Evolutionary conservation across 2,329 filamentous ascomycete genomes (phyloP).

Genomic region (Metarhizium rileyi): DNA sequence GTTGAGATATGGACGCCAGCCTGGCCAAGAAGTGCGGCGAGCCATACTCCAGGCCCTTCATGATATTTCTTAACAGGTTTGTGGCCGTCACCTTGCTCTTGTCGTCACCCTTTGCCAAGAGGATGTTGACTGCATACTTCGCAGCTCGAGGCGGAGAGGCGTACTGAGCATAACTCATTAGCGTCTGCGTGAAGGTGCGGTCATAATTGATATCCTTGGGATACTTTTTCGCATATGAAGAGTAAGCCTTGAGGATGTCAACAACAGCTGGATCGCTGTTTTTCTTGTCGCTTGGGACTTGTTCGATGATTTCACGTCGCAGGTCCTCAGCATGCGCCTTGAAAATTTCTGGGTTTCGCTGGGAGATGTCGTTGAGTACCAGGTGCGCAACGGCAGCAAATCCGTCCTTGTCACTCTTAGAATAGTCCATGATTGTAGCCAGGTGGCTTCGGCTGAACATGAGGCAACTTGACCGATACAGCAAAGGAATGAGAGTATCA

Average conservation of each 20-base stretch:
- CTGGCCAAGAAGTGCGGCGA: slow-evolving; percentile 66
- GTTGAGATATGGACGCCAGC: slow-evolving; percentile 60
- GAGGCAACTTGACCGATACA: slow-evolving; percentile 76
- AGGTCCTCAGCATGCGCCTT: slow-evolving; percentile 87
- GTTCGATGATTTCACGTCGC: slow-evolving; percentile 73
- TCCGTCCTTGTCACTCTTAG: slow-evolving; percentile 71
- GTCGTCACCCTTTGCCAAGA: slow-evolving; percentile 64
- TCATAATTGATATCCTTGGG: slow-evolving; percentile 75
- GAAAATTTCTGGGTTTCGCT: slow-evolving; percentile 80
- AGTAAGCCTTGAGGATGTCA: slow-evolving; percentile 87
- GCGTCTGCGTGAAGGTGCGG: slow-evolving; percentile 68
- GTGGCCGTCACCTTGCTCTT: slow-evolving; percentile 75
- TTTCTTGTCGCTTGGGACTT: slow-evolving; percentile 61
- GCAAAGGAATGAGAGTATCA: slow-evolving; percentile 70
- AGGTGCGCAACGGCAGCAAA: slow-evolving; percentile 76
- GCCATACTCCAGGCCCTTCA: slow-evolving; percentile 65
- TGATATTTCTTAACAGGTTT: slow-evolving; percentile 67
- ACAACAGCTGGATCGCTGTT: slow-evolving; percentile 66
- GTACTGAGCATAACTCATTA: slow-evolving; percentile 74
- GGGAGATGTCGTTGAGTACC: slow-evolving; percentile 84
- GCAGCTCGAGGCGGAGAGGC: slow-evolving; percentile 74
- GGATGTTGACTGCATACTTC: slow-evolving; percentile 87
- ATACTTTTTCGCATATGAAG: slow-evolving; percentile 81
- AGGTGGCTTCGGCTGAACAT: slow-evolving; percentile 94
- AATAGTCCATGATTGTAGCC: slow-evolving; percentile 78